Base-by-base conservation (phyloP, 805 yeast species). In the Pichia cephalocereana region DNA sequence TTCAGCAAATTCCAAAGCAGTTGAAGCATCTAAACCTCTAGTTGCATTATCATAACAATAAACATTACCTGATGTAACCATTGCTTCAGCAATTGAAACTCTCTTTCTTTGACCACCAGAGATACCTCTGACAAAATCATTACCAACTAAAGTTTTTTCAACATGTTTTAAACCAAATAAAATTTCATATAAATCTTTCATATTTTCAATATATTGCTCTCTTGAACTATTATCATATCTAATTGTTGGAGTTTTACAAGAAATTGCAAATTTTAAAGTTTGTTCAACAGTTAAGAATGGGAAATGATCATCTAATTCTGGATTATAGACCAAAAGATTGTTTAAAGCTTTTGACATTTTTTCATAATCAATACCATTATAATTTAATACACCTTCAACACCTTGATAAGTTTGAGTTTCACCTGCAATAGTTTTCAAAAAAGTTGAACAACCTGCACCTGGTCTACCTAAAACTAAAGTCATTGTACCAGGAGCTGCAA, bases 21-120 rank as follows among this genome's bases (percentile, higher is more conserved):
- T 80, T 15, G 86, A 79, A 11, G 86, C 76, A 65, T 80, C 86
- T 54, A 80, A 69, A 63, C 86, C 86, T 64, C 86, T 72, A 17
- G 86, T 81, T 26, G 85, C 82, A 56, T 80, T 81, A 66, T 80
- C 86, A 77, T 81, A 80, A 53, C 83, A 78, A 54, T 70, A 79
- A 23, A 79, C 68, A 8, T 76, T 67, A 9, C 76, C 80, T 47
- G 75, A 70, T 58, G 75, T 68, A 32, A 76, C 71, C 56, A 76
- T 71, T 4, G 77, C 83, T 63, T 81, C 86, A 4, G 82, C 86
- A 55, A 81, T 74, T 5, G 85, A 79, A 26, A 80, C 85, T 68
- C 86, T 77, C 66, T 81, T 81, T 57, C 86, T 68, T 66, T 81
- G 84, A 66, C 86, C 86, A 58, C 86, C 86, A 37, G 85, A 79